These are phyloP conservation scores for Diophrys appendiculata DNA, from an alignment of 73 alveolate species.

Conservation along the genomic window DNA sequence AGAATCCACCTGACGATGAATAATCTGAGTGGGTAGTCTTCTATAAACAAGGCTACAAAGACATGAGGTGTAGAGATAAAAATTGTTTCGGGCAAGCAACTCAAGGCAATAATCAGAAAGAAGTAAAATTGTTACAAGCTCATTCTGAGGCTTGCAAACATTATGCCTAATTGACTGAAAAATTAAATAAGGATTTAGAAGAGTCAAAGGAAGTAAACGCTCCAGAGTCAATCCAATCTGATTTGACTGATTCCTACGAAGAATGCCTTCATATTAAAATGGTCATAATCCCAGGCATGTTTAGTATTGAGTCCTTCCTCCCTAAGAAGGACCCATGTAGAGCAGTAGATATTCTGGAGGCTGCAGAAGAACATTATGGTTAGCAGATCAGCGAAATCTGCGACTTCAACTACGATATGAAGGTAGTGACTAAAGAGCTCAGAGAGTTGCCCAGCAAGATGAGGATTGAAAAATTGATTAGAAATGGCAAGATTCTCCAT, in stretches of 20 bases:
- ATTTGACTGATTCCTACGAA: neutral
- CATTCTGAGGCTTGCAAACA: neutral
- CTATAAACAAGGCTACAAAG: too few relatives aligned
- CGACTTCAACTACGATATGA: neutral
- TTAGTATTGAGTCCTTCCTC: neutral
- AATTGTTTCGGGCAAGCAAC: too few relatives aligned
- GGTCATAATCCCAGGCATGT: neutral
- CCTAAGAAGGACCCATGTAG: neutral
- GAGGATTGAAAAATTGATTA: neutral
- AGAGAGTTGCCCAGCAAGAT: neutral
- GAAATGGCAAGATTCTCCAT: neutral
- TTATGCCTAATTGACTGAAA: neutral
- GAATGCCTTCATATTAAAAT: too few relatives aligned
- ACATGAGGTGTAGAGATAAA: too few relatives aligned
- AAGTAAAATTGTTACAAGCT: neutral
- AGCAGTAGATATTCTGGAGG: neutral
- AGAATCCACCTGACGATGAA: too few relatives aligned
- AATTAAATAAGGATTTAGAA: neutral
- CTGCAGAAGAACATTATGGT: neutral
- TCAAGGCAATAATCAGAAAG: neutral
- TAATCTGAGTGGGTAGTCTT: too few relatives aligned
- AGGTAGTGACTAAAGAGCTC: neutral
- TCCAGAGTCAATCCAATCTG: neutral
- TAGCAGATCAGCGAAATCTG: neutral
- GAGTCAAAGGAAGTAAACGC: neutral